A percentile compares a stretch with the other conserved stretches of the same genome.
Conservation (phyloP, 352 stramenopile species). For the Phytopythium ostracodes region DNA sequence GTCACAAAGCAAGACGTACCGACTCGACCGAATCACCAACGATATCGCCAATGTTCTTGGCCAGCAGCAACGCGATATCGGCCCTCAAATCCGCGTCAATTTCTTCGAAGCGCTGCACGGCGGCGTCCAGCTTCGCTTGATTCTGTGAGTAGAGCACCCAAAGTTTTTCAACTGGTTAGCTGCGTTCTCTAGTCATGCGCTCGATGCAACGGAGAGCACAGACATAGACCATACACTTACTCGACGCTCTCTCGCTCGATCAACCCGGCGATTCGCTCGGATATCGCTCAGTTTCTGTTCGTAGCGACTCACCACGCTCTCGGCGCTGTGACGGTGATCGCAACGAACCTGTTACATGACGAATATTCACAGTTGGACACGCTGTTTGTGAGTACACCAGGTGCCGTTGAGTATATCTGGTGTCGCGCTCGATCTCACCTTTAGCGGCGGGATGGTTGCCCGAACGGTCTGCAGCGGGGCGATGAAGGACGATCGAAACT, state of each 20-base stretch:
- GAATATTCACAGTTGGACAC: background rate
- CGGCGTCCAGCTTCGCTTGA: conserved; percentile 50
- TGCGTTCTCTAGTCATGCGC: too few species aligned
- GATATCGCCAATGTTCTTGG: conserved; percentile 30
- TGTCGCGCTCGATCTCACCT: conserved; percentile 16
- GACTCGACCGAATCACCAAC: conserved; percentile 32
- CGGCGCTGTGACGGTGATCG: conserved; percentile 61
- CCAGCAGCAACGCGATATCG: conserved; percentile 38
- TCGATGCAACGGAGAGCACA: too few species aligned
- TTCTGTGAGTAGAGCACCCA: conserved; percentile 29
- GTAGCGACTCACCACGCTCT: conserved; percentile 52
- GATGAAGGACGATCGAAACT: conserved; percentile 53
- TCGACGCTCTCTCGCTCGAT: conserved; percentile 43
- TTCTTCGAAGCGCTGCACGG: conserved; percentile 51
- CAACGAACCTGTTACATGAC: conserved; percentile 54
- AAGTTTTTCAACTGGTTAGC: too few species aligned
- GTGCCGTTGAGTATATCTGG: too few species aligned
- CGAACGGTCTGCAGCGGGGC: conserved; percentile 56
- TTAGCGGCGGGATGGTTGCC: conserved; percentile 47
- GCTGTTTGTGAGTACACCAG: too few species aligned
- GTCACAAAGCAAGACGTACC: conserved; percentile 17
- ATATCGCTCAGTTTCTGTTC: conserved; percentile 59
- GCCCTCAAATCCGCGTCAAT: conserved; percentile 49
- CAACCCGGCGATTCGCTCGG: conserved; percentile 30
- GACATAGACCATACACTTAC: conserved; percentile 17